phyloP scores from a whole-genome alignment of 768 basidiomycete species.

The Ephemerocybe angulata region DNA sequence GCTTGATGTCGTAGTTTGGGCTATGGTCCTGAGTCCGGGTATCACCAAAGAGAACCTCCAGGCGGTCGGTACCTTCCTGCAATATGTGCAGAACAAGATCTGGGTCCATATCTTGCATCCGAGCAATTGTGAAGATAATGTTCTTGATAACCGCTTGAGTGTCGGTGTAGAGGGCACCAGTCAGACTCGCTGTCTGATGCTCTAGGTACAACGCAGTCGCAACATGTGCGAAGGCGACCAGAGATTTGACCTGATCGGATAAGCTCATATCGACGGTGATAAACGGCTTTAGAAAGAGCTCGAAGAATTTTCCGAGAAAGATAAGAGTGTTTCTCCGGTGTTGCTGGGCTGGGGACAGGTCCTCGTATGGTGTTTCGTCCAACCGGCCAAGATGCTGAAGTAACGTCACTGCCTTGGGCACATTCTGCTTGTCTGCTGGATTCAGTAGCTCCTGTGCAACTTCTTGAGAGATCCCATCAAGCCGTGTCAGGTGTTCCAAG shows the following conservation, averaged over 20 bases:
- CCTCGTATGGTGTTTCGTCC: not conserved
- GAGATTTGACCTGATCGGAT: conserved; percentile 17
- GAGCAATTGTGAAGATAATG: conserved; percentile 21
- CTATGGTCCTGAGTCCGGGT: conserved; percentile 20
- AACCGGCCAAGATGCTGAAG: not conserved
- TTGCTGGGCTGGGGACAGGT: not conserved
- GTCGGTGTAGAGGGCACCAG: conserved; percentile 20
- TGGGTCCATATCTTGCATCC: conserved; percentile 17
- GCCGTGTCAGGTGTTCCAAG: not conserved
- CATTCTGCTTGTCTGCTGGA: conserved; percentile 11
- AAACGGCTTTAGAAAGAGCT: conserved; percentile 17
- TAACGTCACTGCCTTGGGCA: conserved; percentile 3
- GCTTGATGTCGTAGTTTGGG: conserved; percentile 20
- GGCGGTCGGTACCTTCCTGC: conserved; percentile 22
- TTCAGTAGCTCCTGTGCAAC: not conserved
- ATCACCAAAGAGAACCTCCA: conserved; percentile 23
- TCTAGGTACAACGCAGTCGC: conserved; percentile 13
- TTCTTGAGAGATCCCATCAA: not conserved
- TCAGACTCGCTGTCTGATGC: conserved; percentile 15
- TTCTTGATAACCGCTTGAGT: conserved; percentile 24
- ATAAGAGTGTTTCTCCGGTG: not conserved
- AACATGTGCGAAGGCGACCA: conserved; percentile 17
- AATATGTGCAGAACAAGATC: conserved; percentile 14
- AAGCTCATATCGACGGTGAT: conserved; percentile 15
- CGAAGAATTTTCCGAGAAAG: conserved; percentile 12